These are phyloP conservation scores for Umbelopsis vinacea DNA, from an alignment of 192 early-diverging fungal species.

Conservation along the genomic window DNA sequence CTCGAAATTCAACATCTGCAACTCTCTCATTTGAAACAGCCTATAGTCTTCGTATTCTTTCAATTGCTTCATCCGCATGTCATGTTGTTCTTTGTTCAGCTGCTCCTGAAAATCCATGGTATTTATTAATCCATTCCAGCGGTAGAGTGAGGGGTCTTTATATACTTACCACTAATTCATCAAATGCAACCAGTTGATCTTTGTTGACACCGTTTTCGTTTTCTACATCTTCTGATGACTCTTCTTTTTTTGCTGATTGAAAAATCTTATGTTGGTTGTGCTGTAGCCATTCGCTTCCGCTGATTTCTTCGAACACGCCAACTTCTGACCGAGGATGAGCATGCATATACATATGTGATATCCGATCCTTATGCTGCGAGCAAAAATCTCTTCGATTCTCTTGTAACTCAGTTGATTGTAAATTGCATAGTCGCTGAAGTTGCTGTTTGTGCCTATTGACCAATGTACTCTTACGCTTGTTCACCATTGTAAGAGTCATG, in stretches of 20 bases:
- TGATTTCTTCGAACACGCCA: constrained; percentile 1
- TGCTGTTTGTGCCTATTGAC: background rate
- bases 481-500: background rate
- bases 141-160: too few relatives aligned
- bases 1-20: constrained; percentile 1
- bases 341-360: background rate
- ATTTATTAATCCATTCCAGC: background rate
- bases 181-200: background rate
- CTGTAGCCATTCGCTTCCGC: background rate
- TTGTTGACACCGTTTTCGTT: background rate
- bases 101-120: background rate
- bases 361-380: background rate
- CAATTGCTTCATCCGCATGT: background rate
- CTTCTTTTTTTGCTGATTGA: background rate
- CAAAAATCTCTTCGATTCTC: background rate
- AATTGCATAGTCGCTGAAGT: background rate
- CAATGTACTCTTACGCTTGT: background rate
- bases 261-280: background rate
- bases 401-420: background rate
- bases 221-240: background rate
- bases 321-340: background rate
- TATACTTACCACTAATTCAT: background rate
- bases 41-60: background rate
- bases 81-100: background rate
- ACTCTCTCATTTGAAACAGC: background rate